These are phyloP conservation scores for Castanopsis chinensis DNA, from an alignment of 306 rosid genomes.

Conservation along the genomic window DNA sequence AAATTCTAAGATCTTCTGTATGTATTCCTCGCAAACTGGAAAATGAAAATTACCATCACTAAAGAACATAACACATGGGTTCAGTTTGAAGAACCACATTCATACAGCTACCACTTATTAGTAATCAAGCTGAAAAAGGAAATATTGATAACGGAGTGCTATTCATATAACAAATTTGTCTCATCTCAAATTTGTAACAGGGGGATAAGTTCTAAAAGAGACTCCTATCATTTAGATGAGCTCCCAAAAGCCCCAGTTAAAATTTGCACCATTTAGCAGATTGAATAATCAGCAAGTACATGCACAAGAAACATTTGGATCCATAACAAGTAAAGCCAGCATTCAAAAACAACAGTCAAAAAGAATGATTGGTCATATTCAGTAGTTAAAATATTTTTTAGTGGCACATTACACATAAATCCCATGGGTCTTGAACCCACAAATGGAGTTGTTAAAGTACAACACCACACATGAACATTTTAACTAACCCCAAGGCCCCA, in stretches of 20 bases:
- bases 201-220: neutral
- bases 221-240: neutral
- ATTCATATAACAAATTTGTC: neutral
- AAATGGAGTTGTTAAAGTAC: no score
- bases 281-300: neutral
- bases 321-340: neutral
- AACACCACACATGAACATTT: no score
- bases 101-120: neutral
- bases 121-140: neutral
- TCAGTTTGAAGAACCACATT: conserved; percentile 11
- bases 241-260: neutral
- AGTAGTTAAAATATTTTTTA: no score
- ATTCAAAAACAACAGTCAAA: neutral
- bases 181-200: neutral
- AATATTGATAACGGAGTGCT: neutral
- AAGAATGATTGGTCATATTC: neutral
- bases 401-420: no score
- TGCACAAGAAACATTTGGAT: neutral
- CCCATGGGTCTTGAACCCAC: no score
- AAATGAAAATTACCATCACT: conserved; percentile 19
- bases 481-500: no score
- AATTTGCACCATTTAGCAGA: conserved; percentile 1
- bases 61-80: conserved; percentile 14
- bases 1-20: conserved; percentile 61
- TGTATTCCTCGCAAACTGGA: conserved; percentile 74